These are phyloP conservation scores for Mycena haematopus DNA, from an alignment of 768 basidiomycete species.

Conservation along the genomic window DNA sequence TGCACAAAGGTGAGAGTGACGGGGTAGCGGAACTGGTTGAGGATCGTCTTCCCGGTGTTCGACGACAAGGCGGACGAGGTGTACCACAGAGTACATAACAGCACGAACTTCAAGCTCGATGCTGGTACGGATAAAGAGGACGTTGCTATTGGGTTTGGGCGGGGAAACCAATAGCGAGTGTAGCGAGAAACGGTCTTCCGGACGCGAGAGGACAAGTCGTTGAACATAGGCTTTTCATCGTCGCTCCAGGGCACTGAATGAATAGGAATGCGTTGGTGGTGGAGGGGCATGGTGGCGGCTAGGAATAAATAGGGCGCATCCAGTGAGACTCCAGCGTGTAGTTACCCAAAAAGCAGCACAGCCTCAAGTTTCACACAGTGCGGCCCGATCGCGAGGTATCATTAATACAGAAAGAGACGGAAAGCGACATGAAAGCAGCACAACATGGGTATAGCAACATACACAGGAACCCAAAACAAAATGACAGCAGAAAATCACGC, in stretches of 20 bases:
- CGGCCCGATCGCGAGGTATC: too few relatives aligned
- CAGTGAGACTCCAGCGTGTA: slow-evolving; percentile 17
- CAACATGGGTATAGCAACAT: not conserved
- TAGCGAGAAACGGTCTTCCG: slow-evolving; percentile 24
- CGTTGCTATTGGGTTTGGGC: slow-evolving; percentile 32
- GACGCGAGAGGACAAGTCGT: slow-evolving; percentile 26
- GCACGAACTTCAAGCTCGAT: slow-evolving; percentile 58
- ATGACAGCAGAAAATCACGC: not conserved
- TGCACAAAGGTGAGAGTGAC: slow-evolving; percentile 98
- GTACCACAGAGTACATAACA: slow-evolving; percentile 93
- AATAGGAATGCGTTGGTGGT: slow-evolving; percentile 31
- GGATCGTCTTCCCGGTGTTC: slow-evolving; percentile 95
- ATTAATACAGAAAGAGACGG: slow-evolving; percentile 2
- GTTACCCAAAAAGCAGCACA: slow-evolving; percentile 4
- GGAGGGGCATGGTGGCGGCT: slow-evolving; percentile 18
- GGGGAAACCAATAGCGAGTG: slow-evolving; percentile 26
- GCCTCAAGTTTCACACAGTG: not conserved
- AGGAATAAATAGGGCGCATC: slow-evolving; percentile 28
- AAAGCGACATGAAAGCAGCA: not conserved
- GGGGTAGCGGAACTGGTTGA: slow-evolving; percentile 92
- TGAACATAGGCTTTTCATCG: slow-evolving; percentile 24
- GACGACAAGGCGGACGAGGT: slow-evolving; percentile 90
- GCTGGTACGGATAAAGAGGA: slow-evolving; percentile 41
- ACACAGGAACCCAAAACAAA: not conserved
- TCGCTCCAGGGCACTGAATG: slow-evolving; percentile 31